These are phyloP conservation scores for Ulota crispa DNA, from an alignment of 225 moss, liverwort and hornwort genomes.

Conservation along the genomic window DNA sequence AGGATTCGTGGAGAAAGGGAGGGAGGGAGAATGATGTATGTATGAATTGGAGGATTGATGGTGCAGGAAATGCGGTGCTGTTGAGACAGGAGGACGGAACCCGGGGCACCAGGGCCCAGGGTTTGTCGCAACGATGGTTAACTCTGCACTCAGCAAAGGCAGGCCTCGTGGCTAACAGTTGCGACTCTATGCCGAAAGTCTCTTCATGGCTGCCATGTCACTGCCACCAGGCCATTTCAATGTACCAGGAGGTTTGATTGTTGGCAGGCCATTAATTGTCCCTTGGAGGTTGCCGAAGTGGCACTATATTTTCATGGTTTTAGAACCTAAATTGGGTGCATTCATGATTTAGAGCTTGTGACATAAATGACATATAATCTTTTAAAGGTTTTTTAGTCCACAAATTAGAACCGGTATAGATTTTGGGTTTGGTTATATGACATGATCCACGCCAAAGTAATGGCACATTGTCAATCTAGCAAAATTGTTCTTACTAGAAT, in stretches of 20 bases:
- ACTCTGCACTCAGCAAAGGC: not conserved
- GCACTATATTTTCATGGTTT: not conserved
- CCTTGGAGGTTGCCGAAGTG: not conserved
- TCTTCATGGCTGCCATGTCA: not conserved
- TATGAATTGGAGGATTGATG: not conserved
- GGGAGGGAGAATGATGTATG: too few relatives aligned
- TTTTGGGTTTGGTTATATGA: too few relatives aligned
- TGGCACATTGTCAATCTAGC: too few relatives aligned
- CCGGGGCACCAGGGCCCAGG: not conserved
- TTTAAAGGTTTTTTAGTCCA: too few relatives aligned
- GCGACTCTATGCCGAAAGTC: not conserved
- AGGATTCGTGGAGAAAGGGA: not conserved
- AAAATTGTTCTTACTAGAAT: too few relatives aligned
- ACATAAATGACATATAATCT: too few relatives aligned
- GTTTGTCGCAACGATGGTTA: not conserved
- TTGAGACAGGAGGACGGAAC: not conserved
- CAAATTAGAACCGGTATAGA: too few relatives aligned
- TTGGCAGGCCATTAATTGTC: not conserved
- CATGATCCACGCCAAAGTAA: too few relatives aligned
- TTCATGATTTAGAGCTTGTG: too few relatives aligned
- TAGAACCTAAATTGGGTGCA: too few relatives aligned
- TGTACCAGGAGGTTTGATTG: not conserved
- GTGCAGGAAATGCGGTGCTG: not conserved
- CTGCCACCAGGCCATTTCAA: not conserved
- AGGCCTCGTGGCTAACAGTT: constrained; percentile 1